Evolutionary conservation across 257 asterid genomes (phyloP).

Genomic region (Gentiana macrophylla): DNA sequence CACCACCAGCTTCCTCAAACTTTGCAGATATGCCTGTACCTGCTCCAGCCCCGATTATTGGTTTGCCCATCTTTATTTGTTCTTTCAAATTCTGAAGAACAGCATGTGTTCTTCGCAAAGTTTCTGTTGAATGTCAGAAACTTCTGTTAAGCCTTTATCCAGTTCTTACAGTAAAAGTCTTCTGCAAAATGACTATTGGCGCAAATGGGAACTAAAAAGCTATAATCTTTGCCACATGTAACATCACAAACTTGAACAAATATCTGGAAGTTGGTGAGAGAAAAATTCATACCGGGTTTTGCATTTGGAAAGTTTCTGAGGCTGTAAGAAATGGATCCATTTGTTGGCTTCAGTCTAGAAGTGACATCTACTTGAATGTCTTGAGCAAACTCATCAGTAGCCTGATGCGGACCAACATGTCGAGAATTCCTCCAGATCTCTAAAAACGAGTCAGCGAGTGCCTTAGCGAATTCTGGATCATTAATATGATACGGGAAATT

Average conservation of each 20-base stretch:
- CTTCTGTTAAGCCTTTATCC: constrained; percentile 2
- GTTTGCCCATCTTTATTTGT: constrained; percentile 64
- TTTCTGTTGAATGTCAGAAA: constrained; percentile 38
- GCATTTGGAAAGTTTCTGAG: constrained; percentile 75
- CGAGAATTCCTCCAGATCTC: constrained; percentile 30
- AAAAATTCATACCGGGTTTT: constrained; percentile 51
- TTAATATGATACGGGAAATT: constrained; percentile 72
- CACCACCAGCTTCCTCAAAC: constrained; percentile 98
- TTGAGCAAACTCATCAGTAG: constrained; percentile 23
- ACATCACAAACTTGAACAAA: too few relatives aligned
- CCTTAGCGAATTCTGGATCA: constrained; percentile 73
- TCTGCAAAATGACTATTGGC: too few relatives aligned
- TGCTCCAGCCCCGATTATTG: constrained; percentile 97
- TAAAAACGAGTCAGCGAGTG: constrained; percentile 70
- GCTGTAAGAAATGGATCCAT: constrained; percentile 30
- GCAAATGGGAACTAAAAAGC: too few relatives aligned
- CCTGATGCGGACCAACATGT: constrained; percentile 20
- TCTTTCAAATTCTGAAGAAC: constrained; percentile 52
- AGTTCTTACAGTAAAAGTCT: neutral
- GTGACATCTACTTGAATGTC: constrained; percentile 27
- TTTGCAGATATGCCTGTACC: constrained; percentile 98
- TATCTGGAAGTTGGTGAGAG: neutral
- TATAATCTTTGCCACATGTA: too few relatives aligned
- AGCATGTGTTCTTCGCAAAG: constrained; percentile 49
- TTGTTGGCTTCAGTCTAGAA: constrained; percentile 17